Conservation (phyloP, 495 filamentous ascomycete species). For the Lasiosphaeria miniovina region DNA sequence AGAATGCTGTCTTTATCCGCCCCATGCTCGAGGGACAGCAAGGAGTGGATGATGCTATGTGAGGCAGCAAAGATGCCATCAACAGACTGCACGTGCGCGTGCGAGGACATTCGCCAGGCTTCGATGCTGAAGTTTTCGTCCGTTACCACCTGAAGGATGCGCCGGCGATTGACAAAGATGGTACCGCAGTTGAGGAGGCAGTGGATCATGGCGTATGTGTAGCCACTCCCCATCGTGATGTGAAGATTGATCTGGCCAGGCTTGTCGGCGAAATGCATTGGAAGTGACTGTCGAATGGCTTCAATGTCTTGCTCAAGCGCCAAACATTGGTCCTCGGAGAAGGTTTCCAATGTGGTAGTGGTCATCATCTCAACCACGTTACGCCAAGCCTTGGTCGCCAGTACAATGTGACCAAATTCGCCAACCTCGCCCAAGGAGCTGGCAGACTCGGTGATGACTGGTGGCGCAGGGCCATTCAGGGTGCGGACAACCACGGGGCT, state of each 20-base stretch:
- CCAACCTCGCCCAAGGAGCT: slow-evolving; percentile 41
- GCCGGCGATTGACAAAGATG: slow-evolving; percentile 51
- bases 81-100: slow-evolving; percentile 37
- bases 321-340: slow-evolving; percentile 43
- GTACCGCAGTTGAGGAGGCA: slow-evolving; percentile 49
- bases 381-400: slow-evolving; percentile 51
- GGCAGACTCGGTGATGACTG: slow-evolving; percentile 30
- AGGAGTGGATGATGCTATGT: slow-evolving; percentile 46
- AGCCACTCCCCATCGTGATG: slow-evolving; percentile 53
- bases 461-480: slow-evolving; percentile 36
- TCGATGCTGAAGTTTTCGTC: slow-evolving; percentile 45
- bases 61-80: slow-evolving; percentile 49
- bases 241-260: slow-evolving; percentile 49
- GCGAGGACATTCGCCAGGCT: slow-evolving; percentile 40
- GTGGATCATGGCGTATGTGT: slow-evolving; percentile 51
- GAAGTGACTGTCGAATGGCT: slow-evolving; percentile 40
- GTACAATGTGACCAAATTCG: slow-evolving; percentile 50
- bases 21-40: slow-evolving; percentile 44
- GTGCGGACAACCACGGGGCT: slow-evolving; percentile 48
- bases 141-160: slow-evolving; percentile 47
- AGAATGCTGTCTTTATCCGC: slow-evolving; percentile 47
- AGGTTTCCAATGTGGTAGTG: slow-evolving; percentile 41
- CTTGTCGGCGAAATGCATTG: slow-evolving; percentile 49
- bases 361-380: slow-evolving; percentile 53
- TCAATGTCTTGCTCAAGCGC: slow-evolving; percentile 46